Evolutionary conservation across 208 protist species (phyloP), one percentile per base, ranked within the genome.

Genomic region (Crithidia brevicula): DNA sequence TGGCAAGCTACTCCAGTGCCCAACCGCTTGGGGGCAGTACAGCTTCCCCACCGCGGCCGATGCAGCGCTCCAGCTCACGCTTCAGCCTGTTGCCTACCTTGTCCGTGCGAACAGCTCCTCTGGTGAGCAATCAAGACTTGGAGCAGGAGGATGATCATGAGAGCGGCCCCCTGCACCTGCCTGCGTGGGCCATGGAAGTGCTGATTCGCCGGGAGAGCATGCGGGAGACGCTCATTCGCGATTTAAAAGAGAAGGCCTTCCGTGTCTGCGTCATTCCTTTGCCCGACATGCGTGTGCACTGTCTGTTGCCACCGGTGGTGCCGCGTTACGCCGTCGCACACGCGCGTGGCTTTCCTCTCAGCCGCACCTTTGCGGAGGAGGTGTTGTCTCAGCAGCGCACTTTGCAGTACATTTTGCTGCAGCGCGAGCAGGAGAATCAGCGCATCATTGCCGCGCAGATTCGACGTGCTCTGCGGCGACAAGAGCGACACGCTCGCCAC

Each of bases 251-350:
- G 50, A 57, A 61, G 52, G 72, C 74, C 25, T 81, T 86, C 23
- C 65, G 64, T 42, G 69, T 86, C 36, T 82, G 78, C 54, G 50
- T 61, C 50, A 80, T 96, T 30, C 77, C 82, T 22, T 66, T 96
- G 20, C 88, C 91, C 0, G 91, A 93, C 63, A 69, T 54, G 47
- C 91, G 91, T 9, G 80, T 93, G 28, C 91, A 88, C 59, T 77
- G 85, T 43, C 43, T 82, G 23, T 20, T 92, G 43, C 91, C 91
- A 0, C 76, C 84, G 1, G 52, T 60, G 7, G 83, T 94, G 38
- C 76, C 81, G 11, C 85, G 88, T 52, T 69, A 86, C 64, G 65
- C 82, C 43, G 85, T 74, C 10, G 86, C 86, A 1, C 77, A 88
- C 69, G 83, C 77, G 4, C 73, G 81, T 30, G 79, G 80, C 50